Conservation (phyloP, 164 flowering plant species). For the Vitis amurensis region DNA sequence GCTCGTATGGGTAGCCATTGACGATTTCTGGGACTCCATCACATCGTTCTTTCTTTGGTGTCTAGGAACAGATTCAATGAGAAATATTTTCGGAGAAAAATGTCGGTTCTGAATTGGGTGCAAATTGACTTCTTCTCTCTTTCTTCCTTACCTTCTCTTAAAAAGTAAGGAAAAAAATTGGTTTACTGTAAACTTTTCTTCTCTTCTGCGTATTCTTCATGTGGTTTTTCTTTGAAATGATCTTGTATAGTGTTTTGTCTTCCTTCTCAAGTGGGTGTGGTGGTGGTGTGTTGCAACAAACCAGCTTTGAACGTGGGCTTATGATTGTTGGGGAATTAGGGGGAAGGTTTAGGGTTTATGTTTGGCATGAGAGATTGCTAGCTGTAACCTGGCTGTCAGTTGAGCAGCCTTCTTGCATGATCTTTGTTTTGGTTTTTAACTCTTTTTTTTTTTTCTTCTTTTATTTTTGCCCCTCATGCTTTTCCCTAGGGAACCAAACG, state of each 20-base stretch:
- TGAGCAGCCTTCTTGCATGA: constrained; percentile 90
- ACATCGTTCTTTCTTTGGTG: too few species aligned
- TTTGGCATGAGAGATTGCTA: constrained; percentile 62
- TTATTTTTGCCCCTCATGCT: constrained; percentile 16
- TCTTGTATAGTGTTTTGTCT: not conserved
- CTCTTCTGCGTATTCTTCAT: too few species aligned
- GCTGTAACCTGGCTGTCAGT: constrained; percentile 81
- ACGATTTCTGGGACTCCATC: too few species aligned
- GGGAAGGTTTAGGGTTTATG: constrained; percentile 37
- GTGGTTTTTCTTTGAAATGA: not conserved
- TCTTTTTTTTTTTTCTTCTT: constrained; percentile 1
- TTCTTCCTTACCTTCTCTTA: too few species aligned
- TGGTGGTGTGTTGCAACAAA: constrained; percentile 8
- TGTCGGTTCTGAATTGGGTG: too few species aligned
- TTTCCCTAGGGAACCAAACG: constrained; percentile 64
- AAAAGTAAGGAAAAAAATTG: too few species aligned
- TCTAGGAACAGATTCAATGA: too few species aligned
- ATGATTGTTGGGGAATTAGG: constrained; percentile 36
- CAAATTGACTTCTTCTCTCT: too few species aligned
- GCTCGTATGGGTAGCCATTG: too few species aligned
- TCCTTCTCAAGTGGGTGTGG: constrained; percentile 8
- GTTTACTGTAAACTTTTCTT: too few species aligned
- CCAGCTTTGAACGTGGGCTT: constrained; percentile 40
- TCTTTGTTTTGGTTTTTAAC: constrained; percentile 20
- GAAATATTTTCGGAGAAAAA: too few species aligned